Base-by-base conservation (phyloP, 495 filamentous ascomycete species). In the Haplographium delicatum region DNA sequence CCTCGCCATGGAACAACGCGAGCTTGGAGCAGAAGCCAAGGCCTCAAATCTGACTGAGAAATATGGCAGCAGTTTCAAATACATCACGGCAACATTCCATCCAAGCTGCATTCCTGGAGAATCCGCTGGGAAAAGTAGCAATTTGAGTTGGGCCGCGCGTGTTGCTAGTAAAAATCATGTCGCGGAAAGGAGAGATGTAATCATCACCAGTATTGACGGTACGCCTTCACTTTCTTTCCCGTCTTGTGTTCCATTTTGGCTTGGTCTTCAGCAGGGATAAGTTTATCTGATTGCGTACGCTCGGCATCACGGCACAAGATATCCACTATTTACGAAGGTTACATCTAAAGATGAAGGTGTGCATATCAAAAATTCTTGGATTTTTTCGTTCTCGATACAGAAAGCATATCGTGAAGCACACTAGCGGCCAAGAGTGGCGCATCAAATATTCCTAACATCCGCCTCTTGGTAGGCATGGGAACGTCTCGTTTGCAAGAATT, bases 121-220 rank as follows among this genome's bases (percentile, higher is more conserved):
- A 57, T 72, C 82, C 37, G 74, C 78, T 23, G 83, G 82, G 45
- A 86, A 85, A 55, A 81, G 82, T 51, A 85, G 81, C 64, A 86
- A 86, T 62, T 67, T 83, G 30, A 74, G 77, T 23, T 86, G 80
- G 72, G 82, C 82, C 1, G 82, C 39, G 18, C n/a, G 22, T 19
- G n/a, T 80, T 3, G 79, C 82, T 39, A 85, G 81, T 58, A 79
- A 84, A 50, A 83, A 76, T 62, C 83, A 75, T 16, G 66, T 68
- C 26, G 58, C 50, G 1, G 67, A 72, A 1, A 40, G n/a, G 35
- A 68, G 71, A 15, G 75, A 76, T 54, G 79, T 86, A 5, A 77
- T 86, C 20, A 69, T 85, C 20, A 86, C 83, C 7, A 80, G 80
- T 31, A 85, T 86, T 58, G 82, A 86, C 70, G 78, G 83, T 83